phyloP scores from a whole-genome alignment of 1,284 basidiomycete genomes.

The Heterobasidion parviporum region DNA sequence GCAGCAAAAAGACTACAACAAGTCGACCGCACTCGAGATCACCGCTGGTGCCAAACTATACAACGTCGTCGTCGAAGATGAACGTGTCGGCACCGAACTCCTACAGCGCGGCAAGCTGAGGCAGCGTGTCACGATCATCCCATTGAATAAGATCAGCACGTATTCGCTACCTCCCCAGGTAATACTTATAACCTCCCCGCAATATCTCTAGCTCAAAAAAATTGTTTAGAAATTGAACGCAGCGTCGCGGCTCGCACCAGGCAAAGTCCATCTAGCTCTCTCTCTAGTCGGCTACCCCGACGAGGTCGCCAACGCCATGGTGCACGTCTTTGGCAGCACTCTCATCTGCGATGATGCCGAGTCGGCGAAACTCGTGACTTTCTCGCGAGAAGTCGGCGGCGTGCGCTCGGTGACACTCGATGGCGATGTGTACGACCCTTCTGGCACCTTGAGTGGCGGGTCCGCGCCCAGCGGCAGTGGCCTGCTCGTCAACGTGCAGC shows the following conservation, averaged over 20 bases:
- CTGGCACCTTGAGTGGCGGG: constrained; percentile 90
- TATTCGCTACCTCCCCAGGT: constrained; percentile 60
- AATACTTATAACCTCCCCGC: constrained; percentile 13
- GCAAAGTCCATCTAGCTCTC: constrained; percentile 82
- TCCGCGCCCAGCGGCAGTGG: constrained; percentile 75
- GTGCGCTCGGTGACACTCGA: constrained; percentile 88
- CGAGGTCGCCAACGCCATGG: constrained; percentile 85
- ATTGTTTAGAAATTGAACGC: constrained; percentile 61
- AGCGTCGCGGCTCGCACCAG: constrained; percentile 72
- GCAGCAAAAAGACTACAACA: constrained; percentile 61
- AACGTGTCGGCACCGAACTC: constrained; percentile 81
- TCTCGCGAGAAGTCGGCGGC: constrained; percentile 52
- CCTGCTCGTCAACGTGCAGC: constrained; percentile 80
- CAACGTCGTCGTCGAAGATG: constrained; percentile 91
- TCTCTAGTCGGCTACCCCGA: constrained; percentile 82
- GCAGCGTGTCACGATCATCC: constrained; percentile 91
- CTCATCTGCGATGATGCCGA: constrained; percentile 89
- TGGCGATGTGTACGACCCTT: constrained; percentile 96
- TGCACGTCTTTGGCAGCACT: constrained; percentile 91
- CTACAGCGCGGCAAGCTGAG: constrained; percentile 78
- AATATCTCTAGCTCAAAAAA: constrained; percentile 1
- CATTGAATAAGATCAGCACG: constrained; percentile 85
- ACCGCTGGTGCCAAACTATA: constrained; percentile 89
- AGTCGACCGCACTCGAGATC: constrained; percentile 89
- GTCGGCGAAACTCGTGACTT: constrained; percentile 87